Conservation (phyloP, 179 eudicot genomes). For the Nepenthes alata region DNA sequence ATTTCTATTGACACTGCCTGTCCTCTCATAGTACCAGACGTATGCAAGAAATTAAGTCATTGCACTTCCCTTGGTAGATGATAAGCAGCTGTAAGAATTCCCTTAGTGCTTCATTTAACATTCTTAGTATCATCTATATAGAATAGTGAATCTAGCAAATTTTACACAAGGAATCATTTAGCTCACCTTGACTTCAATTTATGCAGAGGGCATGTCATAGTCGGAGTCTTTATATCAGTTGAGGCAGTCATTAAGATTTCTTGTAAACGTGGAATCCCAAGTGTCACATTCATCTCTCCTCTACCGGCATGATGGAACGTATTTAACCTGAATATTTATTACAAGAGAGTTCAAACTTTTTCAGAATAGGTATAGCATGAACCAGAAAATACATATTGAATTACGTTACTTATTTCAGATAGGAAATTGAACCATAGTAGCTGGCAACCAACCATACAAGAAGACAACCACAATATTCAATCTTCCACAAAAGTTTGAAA, state of each 20-base stretch:
- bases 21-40: too few relatives aligned
- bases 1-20: too few relatives aligned
- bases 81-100: too few relatives aligned
- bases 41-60: too few relatives aligned
- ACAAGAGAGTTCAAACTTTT: background rate
- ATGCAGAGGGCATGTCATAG: slow-evolving; percentile 85
- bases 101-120: too few relatives aligned
- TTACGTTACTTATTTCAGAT: too few relatives aligned
- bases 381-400: background rate
- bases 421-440: background rate
- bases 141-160: too few relatives aligned
- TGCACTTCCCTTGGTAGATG: too few relatives aligned
- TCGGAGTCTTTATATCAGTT: slow-evolving; percentile 64
- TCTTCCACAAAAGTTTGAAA: too few relatives aligned
- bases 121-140: too few relatives aligned
- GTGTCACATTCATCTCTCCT: slow-evolving; percentile 98
- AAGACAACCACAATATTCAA: too few relatives aligned
- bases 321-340: slow-evolving; percentile 48
- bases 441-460: background rate
- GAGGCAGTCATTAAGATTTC: slow-evolving; percentile 96
- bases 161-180: too few relatives aligned
- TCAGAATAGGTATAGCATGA: background rate
- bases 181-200: slow-evolving; percentile 52
- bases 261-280: slow-evolving; percentile 97
- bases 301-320: slow-evolving; percentile 99